Percentiles rank a stretch among this genome's conserved stretches.
phyloP scores from a whole-genome alignment of 768 basidiomycete species.

The Hortiboletus flavorubellus region DNA sequence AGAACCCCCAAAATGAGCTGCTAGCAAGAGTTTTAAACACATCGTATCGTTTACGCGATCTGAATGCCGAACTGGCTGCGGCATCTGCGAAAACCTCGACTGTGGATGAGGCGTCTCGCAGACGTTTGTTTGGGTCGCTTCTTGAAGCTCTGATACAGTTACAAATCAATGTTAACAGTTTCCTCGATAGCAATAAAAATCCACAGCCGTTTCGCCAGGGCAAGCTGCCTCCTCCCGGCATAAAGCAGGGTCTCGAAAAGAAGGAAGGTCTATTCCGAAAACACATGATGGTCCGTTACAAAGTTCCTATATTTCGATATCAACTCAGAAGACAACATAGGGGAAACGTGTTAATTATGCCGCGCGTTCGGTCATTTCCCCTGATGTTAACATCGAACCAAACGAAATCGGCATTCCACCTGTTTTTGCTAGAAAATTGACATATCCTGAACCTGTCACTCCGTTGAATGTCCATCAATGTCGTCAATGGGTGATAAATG shows the following conservation, averaged over 20 bases:
- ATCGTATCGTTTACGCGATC: conserved; percentile 73
- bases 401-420: conserved; percentile 98
- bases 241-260: conserved; percentile 97
- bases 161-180: conserved; percentile 93
- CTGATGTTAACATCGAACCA: conserved; percentile 98
- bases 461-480: conserved; percentile 85
- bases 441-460: conserved; percentile 97
- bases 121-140: conserved; percentile 60
- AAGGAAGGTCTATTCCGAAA: conserved; percentile 98
- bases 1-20: conserved; percentile 94
- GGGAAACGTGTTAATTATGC: conserved; percentile 99
- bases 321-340: conserved; percentile 38
- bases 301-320: not conserved
- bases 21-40: conserved; percentile 78
- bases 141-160: conserved; percentile 84
- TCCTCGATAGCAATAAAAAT: conserved; percentile 96
- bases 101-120: conserved; percentile 48
- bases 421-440: conserved; percentile 93
- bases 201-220: conserved; percentile 82
- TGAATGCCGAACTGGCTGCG: conserved; percentile 61
- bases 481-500: conserved; percentile 87
- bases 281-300: conserved; percentile 89
- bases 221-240: conserved; percentile 85
- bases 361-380: conserved; percentile 99
- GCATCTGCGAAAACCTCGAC: conserved; percentile 57